These are phyloP conservation scores for Xerocomellus dryophilus DNA, from an alignment of 768 basidiomycete genomes.

Conservation along the genomic window DNA sequence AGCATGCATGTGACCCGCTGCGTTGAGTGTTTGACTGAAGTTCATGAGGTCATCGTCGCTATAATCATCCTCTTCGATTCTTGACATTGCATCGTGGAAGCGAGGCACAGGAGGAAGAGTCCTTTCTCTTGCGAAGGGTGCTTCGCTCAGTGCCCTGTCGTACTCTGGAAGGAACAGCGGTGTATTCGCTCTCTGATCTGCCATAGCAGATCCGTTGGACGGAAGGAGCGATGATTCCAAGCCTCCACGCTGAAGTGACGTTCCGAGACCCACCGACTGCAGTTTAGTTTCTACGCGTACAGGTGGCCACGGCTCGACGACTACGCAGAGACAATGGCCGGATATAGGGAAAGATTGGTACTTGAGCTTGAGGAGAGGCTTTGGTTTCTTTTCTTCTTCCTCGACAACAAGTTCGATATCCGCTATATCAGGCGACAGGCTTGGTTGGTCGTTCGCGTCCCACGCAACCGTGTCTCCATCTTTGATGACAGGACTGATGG, in stretches of 20 bases:
- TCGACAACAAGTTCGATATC: constrained; percentile 43
- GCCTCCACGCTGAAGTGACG: constrained; percentile 18
- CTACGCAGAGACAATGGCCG: constrained; percentile 73
- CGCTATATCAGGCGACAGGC: neutral
- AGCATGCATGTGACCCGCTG: constrained; percentile 53
- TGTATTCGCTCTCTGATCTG: constrained; percentile 43
- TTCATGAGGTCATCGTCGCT: constrained; percentile 60
- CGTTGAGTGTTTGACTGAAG: constrained; percentile 70
- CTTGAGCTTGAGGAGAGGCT: constrained; percentile 59
- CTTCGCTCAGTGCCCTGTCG: constrained; percentile 41
- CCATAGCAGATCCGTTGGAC: constrained; percentile 11
- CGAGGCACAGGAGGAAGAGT: constrained; percentile 42
- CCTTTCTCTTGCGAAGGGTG: constrained; percentile 28
- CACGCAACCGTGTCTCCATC: neutral
- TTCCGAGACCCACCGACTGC: constrained; percentile 31
- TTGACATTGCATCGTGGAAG: constrained; percentile 35
- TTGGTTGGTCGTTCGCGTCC: neutral
- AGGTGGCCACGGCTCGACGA: constrained; percentile 78
- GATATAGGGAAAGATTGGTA: constrained; percentile 72
- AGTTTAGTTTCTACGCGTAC: constrained; percentile 37
- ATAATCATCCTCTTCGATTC: constrained; percentile 32
- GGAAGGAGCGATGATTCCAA: constrained; percentile 31
- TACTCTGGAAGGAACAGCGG: constrained; percentile 76
- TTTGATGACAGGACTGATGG: neutral
- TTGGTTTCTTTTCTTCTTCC: constrained; percentile 72